Evolutionary conservation across 768 basidiomycete genomes (phyloP), one percentile per base, ranked within the genome.

Genomic region (Strobilomyces dryophilus): DNA sequence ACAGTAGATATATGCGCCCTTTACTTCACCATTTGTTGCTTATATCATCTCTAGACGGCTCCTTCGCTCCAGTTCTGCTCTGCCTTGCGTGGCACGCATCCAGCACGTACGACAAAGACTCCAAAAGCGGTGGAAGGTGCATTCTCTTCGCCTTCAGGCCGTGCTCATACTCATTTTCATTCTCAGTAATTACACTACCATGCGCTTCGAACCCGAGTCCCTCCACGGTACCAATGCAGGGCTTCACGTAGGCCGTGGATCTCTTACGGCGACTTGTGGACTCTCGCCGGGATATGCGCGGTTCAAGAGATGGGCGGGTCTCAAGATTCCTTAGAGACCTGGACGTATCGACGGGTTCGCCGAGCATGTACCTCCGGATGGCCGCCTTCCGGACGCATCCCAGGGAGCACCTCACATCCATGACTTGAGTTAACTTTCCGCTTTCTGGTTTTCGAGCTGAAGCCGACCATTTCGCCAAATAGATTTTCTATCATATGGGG

Each of bases 181-280:
- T 18, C 24, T 17, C 27, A 88, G 91, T 78, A 98, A 99, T 80
- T 94, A 92, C 60, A 97, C 97, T 3, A 98, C 95, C 21, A 99
- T 99, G 95, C 89, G 95, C 51, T 99, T 98, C 72, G 81, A 84
- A 49, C 90, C 95, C 37, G 95, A 98, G 68, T 66, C 93, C 10
- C 66, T 78, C 27, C 93, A 98, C 66, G 82, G 76, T 34, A 93
- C 92, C 46, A 95, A 95, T 71, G 82, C 82, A 26, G 93, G 93
- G 26, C 77, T 95, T 50, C 71, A 87, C 55, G 66, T 92, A 50
- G 95, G 92, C 37, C 89, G 95, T 52, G 94, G 92, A 97, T 98
- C 60, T 88, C 82, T 53, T 98, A 97, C 69, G 95, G 94, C 58
- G 95, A 98, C 68, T 77, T 97, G 52, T 97, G 95, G 94, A 99